Conservation (phyloP, 805 yeast genomes). For the Zygoascus flipseniorum region DNA sequence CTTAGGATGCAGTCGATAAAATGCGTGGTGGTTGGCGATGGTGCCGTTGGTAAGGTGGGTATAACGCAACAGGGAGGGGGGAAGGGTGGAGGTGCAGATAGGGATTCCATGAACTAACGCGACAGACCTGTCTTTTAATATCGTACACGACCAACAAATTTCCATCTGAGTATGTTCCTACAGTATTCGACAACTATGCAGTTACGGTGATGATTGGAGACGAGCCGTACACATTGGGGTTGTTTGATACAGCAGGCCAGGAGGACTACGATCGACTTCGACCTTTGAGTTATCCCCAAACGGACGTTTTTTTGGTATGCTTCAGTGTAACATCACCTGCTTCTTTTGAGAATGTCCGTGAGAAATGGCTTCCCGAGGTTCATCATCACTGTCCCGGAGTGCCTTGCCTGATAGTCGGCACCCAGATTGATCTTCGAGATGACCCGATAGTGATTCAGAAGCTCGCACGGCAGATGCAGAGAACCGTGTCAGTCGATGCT, state of each 20-base stretch:
- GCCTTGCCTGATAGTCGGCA: conserved; percentile 94
- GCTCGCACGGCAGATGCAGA: conserved; percentile 80
- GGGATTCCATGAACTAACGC: not conserved
- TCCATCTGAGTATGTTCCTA: conserved; percentile 89
- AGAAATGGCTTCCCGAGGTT: conserved; percentile 98
- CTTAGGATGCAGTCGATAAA: conserved; percentile 39
- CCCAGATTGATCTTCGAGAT: conserved; percentile 90
- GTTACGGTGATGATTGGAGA: conserved; percentile 66
- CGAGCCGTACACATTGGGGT: conserved; percentile 95
- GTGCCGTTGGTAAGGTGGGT: conserved; percentile 89
- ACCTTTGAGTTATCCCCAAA: conserved; percentile 93
- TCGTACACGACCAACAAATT: conserved; percentile 98
- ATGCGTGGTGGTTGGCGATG: conserved; percentile 99
- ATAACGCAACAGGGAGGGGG: not conserved
- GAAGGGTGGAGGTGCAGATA: not conserved
- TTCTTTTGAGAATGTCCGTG: conserved; percentile 92
- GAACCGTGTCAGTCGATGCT: conserved; percentile 75
- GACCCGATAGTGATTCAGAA: conserved; percentile 87
- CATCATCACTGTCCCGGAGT: conserved; percentile 98
- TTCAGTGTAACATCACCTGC: conserved; percentile 96
- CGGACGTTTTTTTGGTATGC: conserved; percentile 93
- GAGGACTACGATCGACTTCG: conserved; percentile 97
- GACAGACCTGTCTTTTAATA: conserved; percentile 77
- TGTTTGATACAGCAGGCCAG: conserved; percentile 98
- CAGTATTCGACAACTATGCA: conserved; percentile 70